These are phyloP conservation scores for Alternaria sp. DNA, from an alignment of 2,329 filamentous ascomycete genomes.

Conservation along the genomic window DNA sequence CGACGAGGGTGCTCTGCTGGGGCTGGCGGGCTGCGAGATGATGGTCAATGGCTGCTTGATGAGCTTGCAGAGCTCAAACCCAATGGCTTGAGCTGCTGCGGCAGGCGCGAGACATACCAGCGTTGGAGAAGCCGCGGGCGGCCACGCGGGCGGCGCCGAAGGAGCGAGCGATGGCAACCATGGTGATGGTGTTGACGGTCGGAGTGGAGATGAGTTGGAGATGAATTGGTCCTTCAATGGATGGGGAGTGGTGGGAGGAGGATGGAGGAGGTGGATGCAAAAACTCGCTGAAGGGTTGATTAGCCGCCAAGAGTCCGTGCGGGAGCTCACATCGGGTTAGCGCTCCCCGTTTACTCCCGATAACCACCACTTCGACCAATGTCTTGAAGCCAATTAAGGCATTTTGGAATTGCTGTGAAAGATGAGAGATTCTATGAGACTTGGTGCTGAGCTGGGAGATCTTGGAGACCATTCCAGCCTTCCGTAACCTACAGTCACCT, in stretches of 20 bases:
- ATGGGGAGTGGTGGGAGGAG: slow-evolving; percentile 39
- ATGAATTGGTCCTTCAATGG: slow-evolving; percentile 50
- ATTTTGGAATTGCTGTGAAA: not conserved
- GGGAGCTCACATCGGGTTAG: slow-evolving; percentile 25
- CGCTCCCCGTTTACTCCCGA: slow-evolving; percentile 23
- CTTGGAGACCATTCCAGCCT: not conserved
- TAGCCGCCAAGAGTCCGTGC: slow-evolving; percentile 31
- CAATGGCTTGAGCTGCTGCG: slow-evolving; percentile 44
- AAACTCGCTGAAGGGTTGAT: slow-evolving; percentile 30
- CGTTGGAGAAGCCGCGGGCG: slow-evolving; percentile 51
- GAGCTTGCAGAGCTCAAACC: slow-evolving; percentile 32
- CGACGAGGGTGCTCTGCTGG: slow-evolving; percentile 50
- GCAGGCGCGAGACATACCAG: slow-evolving; percentile 50
- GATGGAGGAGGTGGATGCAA: slow-evolving; percentile 36
- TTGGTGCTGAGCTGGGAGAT: not conserved
- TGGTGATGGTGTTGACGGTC: slow-evolving; percentile 46
- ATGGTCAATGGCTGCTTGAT: slow-evolving; percentile 47
- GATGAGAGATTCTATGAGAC: not conserved
- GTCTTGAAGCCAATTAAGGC: not conserved
- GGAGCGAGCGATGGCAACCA: slow-evolving; percentile 52
- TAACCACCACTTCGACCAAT: slow-evolving; percentile 9
- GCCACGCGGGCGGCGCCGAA: slow-evolving; percentile 52
- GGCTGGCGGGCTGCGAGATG: slow-evolving; percentile 43
- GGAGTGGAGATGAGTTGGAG: slow-evolving; percentile 51
- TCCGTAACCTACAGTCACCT: not conserved